A percentile compares a stretch with the other conserved stretches of the same genome.
These are phyloP conservation scores for Cercospora janseana DNA, from an alignment of 2,329 filamentous ascomycete genomes.

Conservation along the genomic window DNA sequence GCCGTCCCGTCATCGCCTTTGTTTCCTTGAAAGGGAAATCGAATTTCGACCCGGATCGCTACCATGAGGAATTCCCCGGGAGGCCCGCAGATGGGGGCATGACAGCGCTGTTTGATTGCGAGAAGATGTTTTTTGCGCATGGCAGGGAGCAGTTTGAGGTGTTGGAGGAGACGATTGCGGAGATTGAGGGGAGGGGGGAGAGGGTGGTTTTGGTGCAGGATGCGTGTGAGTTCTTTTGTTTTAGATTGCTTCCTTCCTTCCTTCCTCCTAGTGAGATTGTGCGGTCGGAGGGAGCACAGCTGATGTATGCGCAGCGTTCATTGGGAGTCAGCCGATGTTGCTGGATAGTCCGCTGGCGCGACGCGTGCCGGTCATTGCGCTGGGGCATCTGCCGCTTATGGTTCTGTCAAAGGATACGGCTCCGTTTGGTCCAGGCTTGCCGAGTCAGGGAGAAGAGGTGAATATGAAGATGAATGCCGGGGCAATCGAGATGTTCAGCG, in stretches of 20 bases:
- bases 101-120: slow-evolving; percentile 14
- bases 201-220: slow-evolving; percentile 11
- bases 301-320: background rate
- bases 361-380: slow-evolving; percentile 17
- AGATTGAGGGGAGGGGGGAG: background rate
- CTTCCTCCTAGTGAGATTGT: no score
- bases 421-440: slow-evolving; percentile 43
- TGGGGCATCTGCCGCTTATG: slow-evolving; percentile 37
- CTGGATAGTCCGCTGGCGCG: slow-evolving; percentile 5
- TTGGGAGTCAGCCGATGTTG: slow-evolving; percentile 2
- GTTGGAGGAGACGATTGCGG: slow-evolving; percentile 10
- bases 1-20: slow-evolving; percentile 44
- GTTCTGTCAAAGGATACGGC: slow-evolving; percentile 42
- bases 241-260: background rate
- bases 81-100: slow-evolving; percentile 23
- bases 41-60: slow-evolving; percentile 30
- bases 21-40: slow-evolving; percentile 32
- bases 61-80: slow-evolving; percentile 31
- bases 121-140: slow-evolving; percentile 9
- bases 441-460: slow-evolving; percentile 40
- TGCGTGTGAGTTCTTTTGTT: background rate
- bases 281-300: background rate
- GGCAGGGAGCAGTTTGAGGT: slow-evolving; percentile 10
- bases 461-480: slow-evolving; percentile 36
- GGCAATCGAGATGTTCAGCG: slow-evolving; percentile 27